These are phyloP conservation scores for Leavenworthia alabamica DNA, from an alignment of 345 rosid species.

Conservation along the genomic window DNA sequence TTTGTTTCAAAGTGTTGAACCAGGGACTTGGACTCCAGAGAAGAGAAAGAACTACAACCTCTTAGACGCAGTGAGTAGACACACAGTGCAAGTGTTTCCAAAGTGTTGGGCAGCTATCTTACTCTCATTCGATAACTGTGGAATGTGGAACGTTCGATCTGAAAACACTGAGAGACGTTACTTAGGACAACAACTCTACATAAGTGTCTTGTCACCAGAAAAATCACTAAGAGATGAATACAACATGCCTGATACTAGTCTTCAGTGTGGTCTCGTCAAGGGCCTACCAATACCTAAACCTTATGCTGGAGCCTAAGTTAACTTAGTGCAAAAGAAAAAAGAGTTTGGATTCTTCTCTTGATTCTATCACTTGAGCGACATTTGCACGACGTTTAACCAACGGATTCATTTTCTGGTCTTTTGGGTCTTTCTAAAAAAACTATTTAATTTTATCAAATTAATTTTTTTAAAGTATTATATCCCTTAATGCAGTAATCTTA, in stretches of 20 bases:
- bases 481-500: conserved; percentile 14
- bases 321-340: not conserved
- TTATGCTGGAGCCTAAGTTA: conserved; percentile 41
- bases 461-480: conserved; percentile 6
- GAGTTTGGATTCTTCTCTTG: conserved; percentile 25
- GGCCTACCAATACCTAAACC: conserved; percentile 53
- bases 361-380: conserved; percentile 13
- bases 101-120: conserved; percentile 83
- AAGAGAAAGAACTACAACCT: conserved; percentile 75
- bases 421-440: not conserved
- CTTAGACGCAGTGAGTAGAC: conserved; percentile 75
- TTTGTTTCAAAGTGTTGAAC: conserved; percentile 47
- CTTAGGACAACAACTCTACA: conserved; percentile 72
- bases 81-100: conserved; percentile 75
- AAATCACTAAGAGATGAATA: conserved; percentile 85
- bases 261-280: conserved; percentile 51
- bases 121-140: conserved; percentile 75
- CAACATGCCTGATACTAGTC: conserved; percentile 56
- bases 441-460: conserved; percentile 6
- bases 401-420: conserved; percentile 3
- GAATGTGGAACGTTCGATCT: conserved; percentile 90
- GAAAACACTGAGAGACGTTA: conserved; percentile 56
- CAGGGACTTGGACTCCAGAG: conserved; percentile 78
- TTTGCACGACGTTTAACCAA: conserved; percentile 10
- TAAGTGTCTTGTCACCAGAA: conserved; percentile 56